Evolutionary conservation across 805 yeast genomes (phyloP).

Genomic region (Sugiyamaella americana): DNA sequence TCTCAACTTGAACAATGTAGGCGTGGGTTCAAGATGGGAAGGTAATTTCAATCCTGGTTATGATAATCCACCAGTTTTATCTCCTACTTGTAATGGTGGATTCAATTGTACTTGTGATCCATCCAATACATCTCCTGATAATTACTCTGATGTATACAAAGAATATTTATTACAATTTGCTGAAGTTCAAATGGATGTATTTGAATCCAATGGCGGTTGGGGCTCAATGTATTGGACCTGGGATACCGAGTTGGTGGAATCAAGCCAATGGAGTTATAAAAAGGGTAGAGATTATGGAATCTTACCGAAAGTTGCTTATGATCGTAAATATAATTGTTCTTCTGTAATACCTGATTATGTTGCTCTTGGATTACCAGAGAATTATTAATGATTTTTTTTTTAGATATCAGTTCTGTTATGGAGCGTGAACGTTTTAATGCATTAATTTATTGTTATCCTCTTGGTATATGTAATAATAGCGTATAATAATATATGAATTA

Average conservation of each 20-base stretch:
- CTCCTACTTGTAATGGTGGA: constrained; percentile 28
- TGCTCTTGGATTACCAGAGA: constrained; percentile 27
- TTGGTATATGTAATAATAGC: too few species aligned
- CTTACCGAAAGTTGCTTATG: constrained; percentile 28
- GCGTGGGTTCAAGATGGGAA: constrained; percentile 70
- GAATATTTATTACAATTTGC: constrained; percentile 55
- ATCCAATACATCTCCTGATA: constrained; percentile 36
- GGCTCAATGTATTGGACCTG: constrained; percentile 72
- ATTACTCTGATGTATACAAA: constrained; percentile 53
- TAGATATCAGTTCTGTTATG: too few species aligned
- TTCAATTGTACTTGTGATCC: constrained; percentile 49
- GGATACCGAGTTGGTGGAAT: constrained; percentile 55
- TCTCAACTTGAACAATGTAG: constrained; percentile 75
- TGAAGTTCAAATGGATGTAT: constrained; percentile 79
- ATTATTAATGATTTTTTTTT: constrained; percentile 21
- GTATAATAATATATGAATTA: too few species aligned
- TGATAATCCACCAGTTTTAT: constrained; percentile 20
- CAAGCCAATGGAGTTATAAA: constrained; percentile 32
- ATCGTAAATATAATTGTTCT: constrained; percentile 24
- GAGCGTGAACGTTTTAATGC: too few species aligned
- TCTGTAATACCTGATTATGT: constrained; percentile 23
- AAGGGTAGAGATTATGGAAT: constrained; percentile 27
- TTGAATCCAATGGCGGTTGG: constrained; percentile 69
- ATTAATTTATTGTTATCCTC: too few species aligned
- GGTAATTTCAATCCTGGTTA: constrained; percentile 41